Evolutionary conservation across 2,329 filamentous ascomycete genomes (phyloP).

Genomic region (Coniochaeta sp.): DNA sequence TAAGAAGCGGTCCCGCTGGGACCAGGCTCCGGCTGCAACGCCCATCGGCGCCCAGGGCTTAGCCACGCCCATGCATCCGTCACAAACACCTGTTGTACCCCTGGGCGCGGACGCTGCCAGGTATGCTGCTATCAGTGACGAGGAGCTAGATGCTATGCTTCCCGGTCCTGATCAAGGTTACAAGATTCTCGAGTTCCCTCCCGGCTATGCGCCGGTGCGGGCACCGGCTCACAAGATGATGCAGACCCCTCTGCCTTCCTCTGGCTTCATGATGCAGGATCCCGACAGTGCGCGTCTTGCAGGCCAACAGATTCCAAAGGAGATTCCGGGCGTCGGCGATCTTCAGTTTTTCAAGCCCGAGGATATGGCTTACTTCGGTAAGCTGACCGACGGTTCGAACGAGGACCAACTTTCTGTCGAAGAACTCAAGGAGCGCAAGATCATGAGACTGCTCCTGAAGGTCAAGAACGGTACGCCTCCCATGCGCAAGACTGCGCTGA

Average conservation of each 20-base stretch:
- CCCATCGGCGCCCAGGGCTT: constrained; percentile 68
- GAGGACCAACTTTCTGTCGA: constrained; percentile 90
- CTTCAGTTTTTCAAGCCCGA: constrained; percentile 97
- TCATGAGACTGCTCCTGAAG: constrained; percentile 93
- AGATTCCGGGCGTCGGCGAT: constrained; percentile 93
- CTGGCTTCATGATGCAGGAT: constrained; percentile 96
- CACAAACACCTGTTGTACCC: constrained; percentile 46
- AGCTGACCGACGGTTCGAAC: constrained; percentile 88
- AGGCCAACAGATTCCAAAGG: constrained; percentile 86
- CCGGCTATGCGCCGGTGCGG: constrained; percentile 81
- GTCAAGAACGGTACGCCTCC: constrained; percentile 99
- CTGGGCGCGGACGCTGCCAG: constrained; percentile 73
- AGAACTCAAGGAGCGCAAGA: constrained; percentile 95
- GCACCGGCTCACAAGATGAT: constrained; percentile 69
- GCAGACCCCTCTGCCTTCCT: constrained; percentile 65
- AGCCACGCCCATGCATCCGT: constrained; percentile 70
- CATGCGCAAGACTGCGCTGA: constrained; percentile 95
- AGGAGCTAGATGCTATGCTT: constrained; percentile 87
- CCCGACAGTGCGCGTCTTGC: constrained; percentile 75
- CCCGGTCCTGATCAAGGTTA: constrained; percentile 86
- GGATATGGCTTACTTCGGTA: constrained; percentile 98
- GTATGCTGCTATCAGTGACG: constrained; percentile 79
- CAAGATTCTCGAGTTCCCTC: constrained; percentile 82
- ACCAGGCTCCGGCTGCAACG: constrained; percentile 77
- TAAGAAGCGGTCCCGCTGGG: constrained; percentile 83